These are phyloP conservation scores for Candida piceae DNA, from an alignment of 805 yeast genomes.

Conservation along the genomic window DNA sequence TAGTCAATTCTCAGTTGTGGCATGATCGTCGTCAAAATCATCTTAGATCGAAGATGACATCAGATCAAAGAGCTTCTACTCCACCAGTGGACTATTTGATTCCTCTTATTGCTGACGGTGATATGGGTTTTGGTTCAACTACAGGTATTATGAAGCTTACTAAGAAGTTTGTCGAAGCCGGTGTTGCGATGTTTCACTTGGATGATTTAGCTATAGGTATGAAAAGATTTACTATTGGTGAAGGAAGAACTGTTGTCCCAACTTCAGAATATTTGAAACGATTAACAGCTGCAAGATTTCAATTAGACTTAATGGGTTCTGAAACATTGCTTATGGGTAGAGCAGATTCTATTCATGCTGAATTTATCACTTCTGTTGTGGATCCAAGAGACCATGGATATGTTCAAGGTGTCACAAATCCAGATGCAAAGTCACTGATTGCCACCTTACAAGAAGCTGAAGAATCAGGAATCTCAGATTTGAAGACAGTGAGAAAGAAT, in stretches of 20 bases:
- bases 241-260: constrained; percentile 60
- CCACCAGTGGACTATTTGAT: constrained; percentile 43
- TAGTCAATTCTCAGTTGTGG: constrained; percentile 53
- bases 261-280: constrained; percentile 53
- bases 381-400: constrained; percentile 57
- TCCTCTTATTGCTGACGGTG: constrained; percentile 64
- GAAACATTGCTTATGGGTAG: constrained; percentile 56
- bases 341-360: constrained; percentile 54
- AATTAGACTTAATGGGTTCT: constrained; percentile 60
- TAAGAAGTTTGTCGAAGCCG: constrained; percentile 56
- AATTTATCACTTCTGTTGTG: constrained; percentile 44
- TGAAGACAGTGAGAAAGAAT: constrained; percentile 34
- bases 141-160: constrained; percentile 61
- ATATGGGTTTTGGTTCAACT: constrained; percentile 62
- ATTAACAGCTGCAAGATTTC: constrained; percentile 52
- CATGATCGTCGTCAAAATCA: constrained; percentile 42
- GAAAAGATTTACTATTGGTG: constrained; percentile 59
- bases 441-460: constrained; percentile 42
- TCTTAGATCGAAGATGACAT: constrained; percentile 11
- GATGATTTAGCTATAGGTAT: constrained; percentile 66
- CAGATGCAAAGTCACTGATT: constrained; percentile 37
- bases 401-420: constrained; percentile 43
- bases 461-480: constrained; percentile 27
- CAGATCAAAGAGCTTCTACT: constrained; percentile 19
- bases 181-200: constrained; percentile 60